Evolutionary conservation across 2,329 filamentous ascomycete genomes (phyloP).

Genomic region (Triangularia setosa): DNA sequence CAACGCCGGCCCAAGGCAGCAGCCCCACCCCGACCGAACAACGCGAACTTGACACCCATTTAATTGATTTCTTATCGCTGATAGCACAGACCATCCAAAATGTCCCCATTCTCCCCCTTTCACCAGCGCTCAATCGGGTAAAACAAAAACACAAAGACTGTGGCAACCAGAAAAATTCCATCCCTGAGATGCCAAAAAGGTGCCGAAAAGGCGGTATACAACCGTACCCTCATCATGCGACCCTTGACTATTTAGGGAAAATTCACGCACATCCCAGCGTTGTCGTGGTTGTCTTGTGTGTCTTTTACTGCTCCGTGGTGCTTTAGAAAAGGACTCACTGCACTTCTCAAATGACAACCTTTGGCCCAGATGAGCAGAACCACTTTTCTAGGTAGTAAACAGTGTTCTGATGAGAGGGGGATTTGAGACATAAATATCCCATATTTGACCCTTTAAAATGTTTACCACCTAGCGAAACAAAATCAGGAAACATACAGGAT

Average conservation of each 20-base stretch:
- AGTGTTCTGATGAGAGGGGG: no score
- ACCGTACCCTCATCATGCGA: not conserved
- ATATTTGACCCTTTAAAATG: no score
- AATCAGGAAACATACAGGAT: no score
- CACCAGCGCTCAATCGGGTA: conserved; percentile 13
- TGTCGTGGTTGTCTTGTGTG: not conserved
- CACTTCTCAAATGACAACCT: no score
- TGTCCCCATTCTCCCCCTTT: conserved; percentile 9
- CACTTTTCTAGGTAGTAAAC: no score
- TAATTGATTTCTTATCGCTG: conserved; percentile 1
- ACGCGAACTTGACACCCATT: conserved; percentile 5
- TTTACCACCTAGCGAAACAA: no score
- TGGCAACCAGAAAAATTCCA: conserved; percentile 1
- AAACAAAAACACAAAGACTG: conserved; percentile 17
- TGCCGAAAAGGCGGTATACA: not conserved
- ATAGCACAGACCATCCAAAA: not conserved
- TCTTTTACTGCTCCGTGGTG: not conserved
- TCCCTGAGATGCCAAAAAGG: not conserved
- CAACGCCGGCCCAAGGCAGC: conserved; percentile 16
- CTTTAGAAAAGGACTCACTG: no score
- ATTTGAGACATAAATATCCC: no score
- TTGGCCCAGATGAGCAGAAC: not conserved
- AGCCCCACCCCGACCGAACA: conserved; percentile 9
- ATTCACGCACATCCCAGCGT: not conserved
- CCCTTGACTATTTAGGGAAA: not conserved